Evolutionary conservation across 164 flowering plant genomes (phyloP).

Genomic region (Magnolia sinica): DNA sequence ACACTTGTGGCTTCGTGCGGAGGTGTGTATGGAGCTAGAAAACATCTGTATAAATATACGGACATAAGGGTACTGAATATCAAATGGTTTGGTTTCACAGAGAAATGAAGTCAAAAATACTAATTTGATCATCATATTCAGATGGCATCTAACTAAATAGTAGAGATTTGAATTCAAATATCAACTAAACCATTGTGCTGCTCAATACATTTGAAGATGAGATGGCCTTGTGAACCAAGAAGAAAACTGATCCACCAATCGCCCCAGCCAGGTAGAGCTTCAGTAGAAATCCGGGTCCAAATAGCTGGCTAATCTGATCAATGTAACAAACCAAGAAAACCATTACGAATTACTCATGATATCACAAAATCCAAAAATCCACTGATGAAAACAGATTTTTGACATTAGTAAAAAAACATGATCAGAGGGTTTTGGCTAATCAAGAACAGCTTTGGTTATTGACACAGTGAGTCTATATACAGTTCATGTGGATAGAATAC

Average conservation of each 20-base stretch:
- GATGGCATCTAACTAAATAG: background rate
- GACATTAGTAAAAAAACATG: background rate
- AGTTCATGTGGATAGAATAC: too few relatives aligned
- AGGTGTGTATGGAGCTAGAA: too few relatives aligned
- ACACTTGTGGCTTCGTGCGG: too few relatives aligned
- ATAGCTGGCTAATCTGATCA: conserved; percentile 53
- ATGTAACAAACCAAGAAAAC: conserved; percentile 2
- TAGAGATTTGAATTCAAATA: background rate
- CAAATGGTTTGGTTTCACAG: background rate
- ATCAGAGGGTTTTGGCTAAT: background rate
- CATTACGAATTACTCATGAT: background rate
- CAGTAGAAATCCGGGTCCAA: conserved; percentile 76
- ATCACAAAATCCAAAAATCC: background rate
- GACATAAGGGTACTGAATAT: background rate
- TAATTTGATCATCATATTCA: background rate
- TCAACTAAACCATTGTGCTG: background rate
- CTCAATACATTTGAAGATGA: conserved; percentile 46
- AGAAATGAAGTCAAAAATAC: background rate
- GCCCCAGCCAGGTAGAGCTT: conserved; percentile 90
- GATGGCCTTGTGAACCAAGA: conserved; percentile 62
- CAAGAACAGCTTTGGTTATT: background rate
- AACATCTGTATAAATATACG: too few relatives aligned
- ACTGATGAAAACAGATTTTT: background rate
- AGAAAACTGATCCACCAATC: conserved; percentile 74
- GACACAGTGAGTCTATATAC: background rate